Percentiles rank a stretch among this genome's conserved stretches.
Evolutionary conservation across 805 yeast species (phyloP).

Genomic region (Pichia cephalocereana): DNA sequence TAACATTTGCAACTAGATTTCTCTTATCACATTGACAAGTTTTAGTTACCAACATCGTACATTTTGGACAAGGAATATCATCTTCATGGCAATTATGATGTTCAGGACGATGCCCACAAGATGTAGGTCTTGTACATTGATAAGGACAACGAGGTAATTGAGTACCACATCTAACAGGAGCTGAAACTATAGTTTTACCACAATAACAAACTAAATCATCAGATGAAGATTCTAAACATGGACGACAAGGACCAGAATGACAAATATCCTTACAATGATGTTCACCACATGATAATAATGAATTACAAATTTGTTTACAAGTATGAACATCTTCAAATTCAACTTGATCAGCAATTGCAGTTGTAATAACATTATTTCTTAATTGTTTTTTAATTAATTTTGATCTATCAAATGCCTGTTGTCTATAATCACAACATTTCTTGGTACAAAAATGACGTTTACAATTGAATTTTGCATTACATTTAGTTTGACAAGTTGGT

Average conservation of each 20-base stretch:
- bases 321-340: constrained; percentile 64
- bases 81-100: constrained; percentile 72
- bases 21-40: constrained; percentile 24
- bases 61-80: constrained; percentile 59
- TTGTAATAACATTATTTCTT: constrained; percentile 33
- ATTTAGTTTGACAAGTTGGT: constrained; percentile 63
- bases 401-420: constrained; percentile 46
- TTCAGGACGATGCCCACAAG: constrained; percentile 67
- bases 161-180: constrained; percentile 83
- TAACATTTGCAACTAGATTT: constrained; percentile 44
- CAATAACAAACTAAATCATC: constrained; percentile 76
- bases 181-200: constrained; percentile 66
- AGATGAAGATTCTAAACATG: constrained; percentile 72
- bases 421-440: constrained; percentile 64
- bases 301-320: constrained; percentile 59
- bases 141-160: constrained; percentile 52
- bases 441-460: constrained; percentile 68
- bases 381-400: constrained; percentile 40
- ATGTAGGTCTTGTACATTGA: constrained; percentile 47
- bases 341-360: constrained; percentile 39
- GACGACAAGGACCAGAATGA: constrained; percentile 72
- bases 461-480: constrained; percentile 69
- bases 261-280: constrained; percentile 66
- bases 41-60: constrained; percentile 39
- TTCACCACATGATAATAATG: constrained; percentile 49